Conservation (phyloP, 1,139 yeast species). For the Hyphopichia pseudoburtonii region DNA sequence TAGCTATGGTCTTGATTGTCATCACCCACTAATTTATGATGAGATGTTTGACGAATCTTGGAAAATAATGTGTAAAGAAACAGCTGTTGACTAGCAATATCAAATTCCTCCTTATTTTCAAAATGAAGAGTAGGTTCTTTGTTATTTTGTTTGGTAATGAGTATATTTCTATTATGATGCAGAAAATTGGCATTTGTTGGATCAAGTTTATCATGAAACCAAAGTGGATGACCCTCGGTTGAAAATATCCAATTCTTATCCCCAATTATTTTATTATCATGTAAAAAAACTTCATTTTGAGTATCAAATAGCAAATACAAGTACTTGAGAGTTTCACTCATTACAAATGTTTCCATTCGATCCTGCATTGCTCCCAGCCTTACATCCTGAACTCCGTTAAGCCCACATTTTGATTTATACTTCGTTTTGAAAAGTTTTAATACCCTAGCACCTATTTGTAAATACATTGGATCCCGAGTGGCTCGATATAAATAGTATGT, state of each 20-base stretch:
- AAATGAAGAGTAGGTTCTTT: not conserved
- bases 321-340: constrained; percentile 84
- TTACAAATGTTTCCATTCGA: constrained; percentile 88
- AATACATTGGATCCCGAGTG: constrained; percentile 80
- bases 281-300: constrained; percentile 53
- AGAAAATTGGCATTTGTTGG: not conserved
- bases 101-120: not conserved
- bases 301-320: constrained; percentile 78
- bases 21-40: not conserved
- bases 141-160: too few relatives aligned
- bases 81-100: not conserved
- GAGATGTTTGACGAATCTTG: not conserved
- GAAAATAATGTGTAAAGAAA: constrained; percentile 1
- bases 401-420: constrained; percentile 71
- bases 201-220: constrained; percentile 44
- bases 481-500: constrained; percentile 83
- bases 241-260: constrained; percentile 70
- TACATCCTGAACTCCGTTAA: constrained; percentile 74
- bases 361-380: constrained; percentile 64
- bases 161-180: not conserved
- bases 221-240: constrained; percentile 92
- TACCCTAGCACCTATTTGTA: constrained; percentile 70
- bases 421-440: constrained; percentile 52
- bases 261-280: constrained; percentile 23
- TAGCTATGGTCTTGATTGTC: constrained; percentile 6